Evolutionary conservation across 768 basidiomycete species (phyloP).

Genomic region (Suillus subalutaceus): DNA sequence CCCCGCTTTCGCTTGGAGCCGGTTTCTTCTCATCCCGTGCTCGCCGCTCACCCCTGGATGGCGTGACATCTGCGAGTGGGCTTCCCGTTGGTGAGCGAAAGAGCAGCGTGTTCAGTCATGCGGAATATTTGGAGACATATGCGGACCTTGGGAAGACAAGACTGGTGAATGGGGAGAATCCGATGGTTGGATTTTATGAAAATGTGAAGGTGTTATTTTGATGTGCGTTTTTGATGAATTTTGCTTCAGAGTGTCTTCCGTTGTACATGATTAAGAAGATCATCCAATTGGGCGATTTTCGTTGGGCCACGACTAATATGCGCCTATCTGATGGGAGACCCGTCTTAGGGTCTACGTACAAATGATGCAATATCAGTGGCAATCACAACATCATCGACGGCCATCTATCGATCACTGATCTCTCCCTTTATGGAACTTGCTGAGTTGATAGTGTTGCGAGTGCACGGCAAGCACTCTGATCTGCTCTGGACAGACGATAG

Average conservation of each 20-base stretch:
- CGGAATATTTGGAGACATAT: constrained; percentile 87
- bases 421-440: neutral
- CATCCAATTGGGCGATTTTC: neutral
- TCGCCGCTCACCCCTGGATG: constrained; percentile 66
- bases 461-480: neutral
- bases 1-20: constrained; percentile 54
- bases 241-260: neutral
- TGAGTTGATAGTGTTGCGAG: neutral
- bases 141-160: constrained; percentile 73
- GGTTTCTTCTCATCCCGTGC: constrained; percentile 67
- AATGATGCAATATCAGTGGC: neutral
- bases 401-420: neutral
- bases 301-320: neutral
- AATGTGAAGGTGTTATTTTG: constrained; percentile 94
- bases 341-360: neutral
- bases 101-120: constrained; percentile 84
- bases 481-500: neutral
- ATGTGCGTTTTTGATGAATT: constrained; percentile 15
- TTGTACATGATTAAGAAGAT: neutral
- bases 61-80: constrained; percentile 74
- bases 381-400: neutral
- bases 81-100: constrained; percentile 80
- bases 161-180: constrained; percentile 83
- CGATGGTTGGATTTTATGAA: constrained; percentile 86
- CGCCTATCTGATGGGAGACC: neutral